phyloP scores from a whole-genome alignment of 192 early-diverging fungal genomes.

The Neocallimastix lanati region DNA sequence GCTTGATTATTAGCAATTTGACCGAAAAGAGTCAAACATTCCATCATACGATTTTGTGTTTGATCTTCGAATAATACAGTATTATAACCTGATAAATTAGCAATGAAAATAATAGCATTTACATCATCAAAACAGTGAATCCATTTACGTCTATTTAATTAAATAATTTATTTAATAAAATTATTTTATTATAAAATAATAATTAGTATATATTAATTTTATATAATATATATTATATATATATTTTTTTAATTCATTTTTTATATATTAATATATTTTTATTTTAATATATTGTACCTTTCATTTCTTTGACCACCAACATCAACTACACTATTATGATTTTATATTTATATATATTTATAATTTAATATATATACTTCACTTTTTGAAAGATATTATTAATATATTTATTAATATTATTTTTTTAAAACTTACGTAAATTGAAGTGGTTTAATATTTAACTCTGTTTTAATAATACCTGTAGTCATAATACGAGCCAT shows the following conservation, averaged over 20 bases:
- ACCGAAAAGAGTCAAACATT: constrained; percentile 1
- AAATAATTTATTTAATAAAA: too few species aligned
- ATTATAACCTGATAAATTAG: constrained; percentile 1
- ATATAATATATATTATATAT: too few species aligned
- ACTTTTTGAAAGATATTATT: too few species aligned
- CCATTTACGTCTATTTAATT: background rate
- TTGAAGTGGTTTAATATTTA: background rate
- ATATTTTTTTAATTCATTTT: too few species aligned
- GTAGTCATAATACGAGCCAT: constrained; percentile 2
- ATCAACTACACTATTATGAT: background rate
- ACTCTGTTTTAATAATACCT: constrained; percentile 1
- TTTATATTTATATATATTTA: too few species aligned
- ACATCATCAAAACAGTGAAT: constrained; percentile 1
- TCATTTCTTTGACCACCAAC: constrained; percentile 3
- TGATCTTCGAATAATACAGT: constrained; percentile 2
- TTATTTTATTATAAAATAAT: too few species aligned
- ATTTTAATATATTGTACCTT: too few species aligned
- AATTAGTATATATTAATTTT: too few species aligned
- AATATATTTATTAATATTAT: too few species aligned
- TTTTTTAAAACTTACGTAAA: constrained; percentile 1
- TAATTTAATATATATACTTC: too few species aligned
- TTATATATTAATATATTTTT: too few species aligned
- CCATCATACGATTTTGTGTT: constrained; percentile 3
- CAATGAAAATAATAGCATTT: background rate
- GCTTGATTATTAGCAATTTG: background rate